Evolutionary conservation across 1,139 yeast genomes (phyloP).

Genomic region (Pichia sp.): DNA sequence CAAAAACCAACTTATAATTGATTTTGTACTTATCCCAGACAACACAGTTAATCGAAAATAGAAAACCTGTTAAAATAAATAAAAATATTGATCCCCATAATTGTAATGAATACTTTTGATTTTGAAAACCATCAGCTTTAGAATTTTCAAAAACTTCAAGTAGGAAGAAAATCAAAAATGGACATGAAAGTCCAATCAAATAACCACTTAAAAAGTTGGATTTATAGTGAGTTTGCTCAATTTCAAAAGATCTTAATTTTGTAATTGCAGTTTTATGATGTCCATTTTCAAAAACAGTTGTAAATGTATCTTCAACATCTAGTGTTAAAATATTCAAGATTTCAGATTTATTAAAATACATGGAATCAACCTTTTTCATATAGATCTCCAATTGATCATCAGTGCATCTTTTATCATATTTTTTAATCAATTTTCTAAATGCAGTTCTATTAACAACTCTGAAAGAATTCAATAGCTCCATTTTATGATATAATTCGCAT

Average conservation of each 20-base stretch:
- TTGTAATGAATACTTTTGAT: constrained; percentile 60
- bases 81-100: constrained; percentile 80
- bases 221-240: constrained; percentile 35
- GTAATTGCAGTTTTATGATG: constrained; percentile 73
- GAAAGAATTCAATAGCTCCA: constrained; percentile 72
- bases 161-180: constrained; percentile 51
- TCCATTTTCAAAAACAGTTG: constrained; percentile 61
- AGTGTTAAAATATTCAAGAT: constrained; percentile 54
- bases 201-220: constrained; percentile 56
- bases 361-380: constrained; percentile 49
- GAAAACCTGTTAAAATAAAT: constrained; percentile 52
- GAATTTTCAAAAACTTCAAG: constrained; percentile 39
- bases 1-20: constrained; percentile 89
- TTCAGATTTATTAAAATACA: constrained; percentile 61
- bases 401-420: constrained; percentile 70
- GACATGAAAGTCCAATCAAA: constrained; percentile 62
- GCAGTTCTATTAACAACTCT: constrained; percentile 79
- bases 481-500: constrained; percentile 70
- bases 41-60: constrained; percentile 63
- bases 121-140: constrained; percentile 35
- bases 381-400: constrained; percentile 45
- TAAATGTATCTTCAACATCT: constrained; percentile 62
- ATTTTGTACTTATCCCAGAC: constrained; percentile 72
- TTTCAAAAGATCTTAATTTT: constrained; percentile 49
- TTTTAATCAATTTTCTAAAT: constrained; percentile 79